phyloP scores from a whole-genome alignment of 768 basidiomycete genomes.

The Omphalotus guepiniiformis region DNA sequence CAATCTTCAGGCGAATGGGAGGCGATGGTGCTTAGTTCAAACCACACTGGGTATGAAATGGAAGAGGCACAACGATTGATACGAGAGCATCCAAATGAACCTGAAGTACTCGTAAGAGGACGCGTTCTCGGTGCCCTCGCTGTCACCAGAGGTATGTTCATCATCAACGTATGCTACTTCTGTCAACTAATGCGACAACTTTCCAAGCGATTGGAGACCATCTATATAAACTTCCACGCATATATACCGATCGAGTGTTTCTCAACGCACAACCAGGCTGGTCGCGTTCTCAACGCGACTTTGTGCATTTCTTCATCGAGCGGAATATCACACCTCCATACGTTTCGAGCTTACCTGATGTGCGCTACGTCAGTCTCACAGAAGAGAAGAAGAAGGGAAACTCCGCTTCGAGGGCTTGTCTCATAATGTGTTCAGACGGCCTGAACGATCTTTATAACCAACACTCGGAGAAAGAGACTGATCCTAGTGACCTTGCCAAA shows the following conservation, averaged over 20 bases:
- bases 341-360: conserved; percentile 39
- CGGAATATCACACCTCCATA: conserved; percentile 53
- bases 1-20: conserved; percentile 37
- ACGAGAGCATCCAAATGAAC: conserved; percentile 45
- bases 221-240: conserved; percentile 45
- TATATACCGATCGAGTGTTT: conserved; percentile 45
- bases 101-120: conserved; percentile 36
- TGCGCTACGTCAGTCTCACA: conserved; percentile 37
- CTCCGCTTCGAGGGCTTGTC: conserved; percentile 19
- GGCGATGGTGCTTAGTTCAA: conserved; percentile 35
- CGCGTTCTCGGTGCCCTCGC: conserved; percentile 53
- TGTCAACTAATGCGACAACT: background rate
- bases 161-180: background rate
- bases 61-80: conserved; percentile 36
- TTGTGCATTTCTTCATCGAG: conserved; percentile 38
- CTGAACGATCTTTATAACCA: conserved; percentile 41
- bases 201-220: conserved; percentile 49
- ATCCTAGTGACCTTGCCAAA: conserved; percentile 20
- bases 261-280: conserved; percentile 32
- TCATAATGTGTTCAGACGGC: conserved; percentile 53
- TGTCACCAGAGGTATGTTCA: conserved; percentile 46
- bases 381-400: conserved; percentile 7
- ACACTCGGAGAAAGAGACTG: conserved; percentile 23
- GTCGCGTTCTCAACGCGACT: conserved; percentile 9
- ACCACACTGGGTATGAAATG: conserved; percentile 45